Evolutionary conservation across 371 early-diverging fungal genomes (phyloP).

Genomic region (Mucor circinelloides): DNA sequence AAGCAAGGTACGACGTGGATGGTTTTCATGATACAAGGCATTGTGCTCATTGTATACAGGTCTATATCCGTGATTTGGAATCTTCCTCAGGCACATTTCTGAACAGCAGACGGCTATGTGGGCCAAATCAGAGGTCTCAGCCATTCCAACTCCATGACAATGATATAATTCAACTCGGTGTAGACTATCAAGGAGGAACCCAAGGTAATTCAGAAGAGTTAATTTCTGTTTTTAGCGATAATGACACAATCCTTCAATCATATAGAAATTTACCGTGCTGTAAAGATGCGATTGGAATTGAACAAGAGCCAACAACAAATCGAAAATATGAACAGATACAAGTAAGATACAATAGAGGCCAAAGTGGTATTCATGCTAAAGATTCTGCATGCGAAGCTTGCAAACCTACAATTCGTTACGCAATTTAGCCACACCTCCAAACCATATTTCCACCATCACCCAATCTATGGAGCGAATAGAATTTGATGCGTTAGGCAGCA

Average conservation of each 20-base stretch:
- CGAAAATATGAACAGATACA: slow-evolving; percentile 55
- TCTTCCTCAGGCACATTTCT: slow-evolving; percentile 96
- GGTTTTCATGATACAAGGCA: neutral
- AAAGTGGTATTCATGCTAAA: neutral
- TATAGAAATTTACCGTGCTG: slow-evolving; percentile 68
- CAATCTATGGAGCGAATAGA: slow-evolving; percentile 2
- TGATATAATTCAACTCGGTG: slow-evolving; percentile 91
- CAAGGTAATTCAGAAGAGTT: slow-evolving; percentile 57
- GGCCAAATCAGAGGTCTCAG: slow-evolving; percentile 79
- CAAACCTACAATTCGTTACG: slow-evolving; percentile 19
- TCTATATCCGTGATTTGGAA: slow-evolving; percentile 89
- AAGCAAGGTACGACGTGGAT: slow-evolving; percentile 31
- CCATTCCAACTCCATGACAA: slow-evolving; percentile 84
- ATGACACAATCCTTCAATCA: neutral
- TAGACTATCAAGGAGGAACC: slow-evolving; percentile 92
- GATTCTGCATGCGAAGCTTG: slow-evolving; percentile 1
- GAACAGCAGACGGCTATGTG: slow-evolving; percentile 85
- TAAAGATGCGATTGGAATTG: slow-evolving; percentile 77
- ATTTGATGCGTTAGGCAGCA: neutral
- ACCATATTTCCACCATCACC: neutral
- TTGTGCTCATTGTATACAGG: slow-evolving; percentile 35
- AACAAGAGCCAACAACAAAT: slow-evolving; percentile 62
- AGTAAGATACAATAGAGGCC: neutral
- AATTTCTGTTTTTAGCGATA: neutral
- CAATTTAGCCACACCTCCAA: slow-evolving; percentile 14